Conservation (phyloP, 768 basidiomycete species). For the Kwoniella dendrophila region DNA sequence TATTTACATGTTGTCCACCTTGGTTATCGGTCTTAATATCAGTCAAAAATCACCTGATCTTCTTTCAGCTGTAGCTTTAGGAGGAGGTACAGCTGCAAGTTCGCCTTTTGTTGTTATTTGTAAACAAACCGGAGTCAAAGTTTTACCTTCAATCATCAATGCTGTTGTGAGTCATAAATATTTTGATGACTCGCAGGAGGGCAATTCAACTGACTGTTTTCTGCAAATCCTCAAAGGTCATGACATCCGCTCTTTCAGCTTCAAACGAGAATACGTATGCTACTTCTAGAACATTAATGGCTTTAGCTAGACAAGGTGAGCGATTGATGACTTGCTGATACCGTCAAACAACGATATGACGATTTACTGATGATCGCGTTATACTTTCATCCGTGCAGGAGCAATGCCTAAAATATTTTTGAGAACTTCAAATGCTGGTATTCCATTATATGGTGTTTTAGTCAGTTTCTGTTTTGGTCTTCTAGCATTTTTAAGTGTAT, state of each 20-base stretch:
- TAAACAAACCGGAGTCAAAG: conserved; percentile 49
- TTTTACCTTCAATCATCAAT: conserved; percentile 54
- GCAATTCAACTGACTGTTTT: not conserved
- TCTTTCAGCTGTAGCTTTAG: not conserved
- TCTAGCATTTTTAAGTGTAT: not conserved
- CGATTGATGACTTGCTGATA: not conserved
- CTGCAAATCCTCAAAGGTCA: not conserved
- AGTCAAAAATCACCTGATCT: not conserved
- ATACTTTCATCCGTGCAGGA: not conserved
- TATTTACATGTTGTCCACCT: not conserved
- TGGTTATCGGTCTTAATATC: conserved; percentile 4
- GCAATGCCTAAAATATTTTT: conserved; percentile 17
- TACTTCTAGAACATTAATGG: not conserved
- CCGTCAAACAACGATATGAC: no score
- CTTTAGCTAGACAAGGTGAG: not conserved
- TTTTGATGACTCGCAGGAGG: not conserved
- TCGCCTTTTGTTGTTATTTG: conserved; percentile 54
- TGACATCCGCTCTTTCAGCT: not conserved
- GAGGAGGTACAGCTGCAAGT: conserved; percentile 24
- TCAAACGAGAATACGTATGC: conserved; percentile 1
- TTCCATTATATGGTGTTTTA: conserved; percentile 8
- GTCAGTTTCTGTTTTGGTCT: conserved; percentile 1
- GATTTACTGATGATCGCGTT: no score
- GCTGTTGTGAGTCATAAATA: conserved; percentile 18
- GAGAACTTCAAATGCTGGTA: conserved; percentile 7